Base-by-base conservation (phyloP, 192 early-diverging fungal genomes). In the Paraglomus brasilianum region DNA sequence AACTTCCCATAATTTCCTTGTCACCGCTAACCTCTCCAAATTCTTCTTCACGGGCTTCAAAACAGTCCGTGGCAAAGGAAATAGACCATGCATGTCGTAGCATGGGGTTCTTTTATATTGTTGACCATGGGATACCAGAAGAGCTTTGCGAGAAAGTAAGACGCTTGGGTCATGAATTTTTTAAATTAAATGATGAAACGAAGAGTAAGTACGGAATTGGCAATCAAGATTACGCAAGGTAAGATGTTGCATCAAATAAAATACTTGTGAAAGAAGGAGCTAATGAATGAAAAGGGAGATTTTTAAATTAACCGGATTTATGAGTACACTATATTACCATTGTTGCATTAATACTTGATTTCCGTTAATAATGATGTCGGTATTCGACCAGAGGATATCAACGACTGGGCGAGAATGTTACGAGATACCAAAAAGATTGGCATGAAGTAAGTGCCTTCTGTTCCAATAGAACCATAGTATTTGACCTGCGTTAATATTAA, bases 351-450 rank as follows among this genome's bases (percentile, higher is more conserved):
- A n/a, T n/a, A n/a, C n/a, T n/a, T n/a, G n/a, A n/a, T n/a, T n/a
- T n/a, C n/a, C n/a, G n/a, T n/a, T n/a, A n/a, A n/a, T n/a, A n/a
- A n/a, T n/a, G n/a, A n/a, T n/a, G n/a, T n/a, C n/a, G n/a, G n/a
- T n/a, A n/a, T n/a, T n/a, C n/a, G n/a, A n/a, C n/a, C n/a, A 81
- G 81, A 61, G 81, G 81, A 1, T 82, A 82, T 73, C 81, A 82
- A 66, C 61, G 76, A 55, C 63, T 82, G 36, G 81, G 81, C 4
- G 77, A 83, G 60, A 82, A 82, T 50, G 80, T 82, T 46, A 82
- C 81, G n/a, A 69, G 59, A 48, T 83, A 83, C 62, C 66, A 72
- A 55, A 78, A 76, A 42, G 81, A 82, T 49, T 82, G 77, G 73
- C 81, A 82, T 46, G 81, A 82, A 59, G 81, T 74, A 53, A 38